Percentiles rank a stretch among this genome's conserved stretches.
These are phyloP conservation scores for Dichotomopilus funicola DNA, from an alignment of 2,329 filamentous ascomycete genomes.

Conservation along the genomic window DNA sequence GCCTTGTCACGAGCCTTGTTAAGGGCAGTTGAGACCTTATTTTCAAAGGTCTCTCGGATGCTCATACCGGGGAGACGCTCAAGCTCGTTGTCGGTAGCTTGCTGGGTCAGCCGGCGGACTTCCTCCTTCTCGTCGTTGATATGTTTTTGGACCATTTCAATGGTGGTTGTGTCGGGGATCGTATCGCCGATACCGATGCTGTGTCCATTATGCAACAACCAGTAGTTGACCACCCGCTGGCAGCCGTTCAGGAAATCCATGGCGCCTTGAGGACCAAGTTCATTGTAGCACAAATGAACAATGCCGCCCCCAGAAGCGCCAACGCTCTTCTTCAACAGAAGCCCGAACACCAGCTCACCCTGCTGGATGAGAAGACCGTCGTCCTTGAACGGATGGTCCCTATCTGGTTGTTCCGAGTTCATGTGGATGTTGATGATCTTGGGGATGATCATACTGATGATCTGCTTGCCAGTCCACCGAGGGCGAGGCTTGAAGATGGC, in stretches of 20 bases:
- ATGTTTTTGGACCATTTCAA: slow-evolving; percentile 73
- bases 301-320: slow-evolving; percentile 87
- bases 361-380: slow-evolving; percentile 76
- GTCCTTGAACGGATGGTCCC: slow-evolving; percentile 61
- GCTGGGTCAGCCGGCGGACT: slow-evolving; percentile 66
- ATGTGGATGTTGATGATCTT: slow-evolving; percentile 73
- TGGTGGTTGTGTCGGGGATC: slow-evolving; percentile 81
- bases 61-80: slow-evolving; percentile 98
- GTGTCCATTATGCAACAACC: slow-evolving; percentile 92
- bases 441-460: slow-evolving; percentile 89
- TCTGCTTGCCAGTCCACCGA: slow-evolving; percentile 96
- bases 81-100: slow-evolving; percentile 78
- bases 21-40: slow-evolving; percentile 86
- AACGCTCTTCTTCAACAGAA: slow-evolving; percentile 89
- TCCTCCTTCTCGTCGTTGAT: slow-evolving; percentile 77
- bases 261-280: slow-evolving; percentile 76
- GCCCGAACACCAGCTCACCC: slow-evolving; percentile 83
- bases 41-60: slow-evolving; percentile 95
- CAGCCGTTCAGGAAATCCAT: slow-evolving; percentile 95
- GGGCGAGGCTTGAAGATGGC: slow-evolving; percentile 91
- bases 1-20: slow-evolving; percentile 77
- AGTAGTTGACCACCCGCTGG: slow-evolving; percentile 93
- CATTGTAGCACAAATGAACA: slow-evolving; percentile 93
- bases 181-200: slow-evolving; percentile 98
- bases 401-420: slow-evolving; percentile 52